Evolutionary conservation across 305 asterid genomes (phyloP).

Genomic region (Ajuga reptans): DNA sequence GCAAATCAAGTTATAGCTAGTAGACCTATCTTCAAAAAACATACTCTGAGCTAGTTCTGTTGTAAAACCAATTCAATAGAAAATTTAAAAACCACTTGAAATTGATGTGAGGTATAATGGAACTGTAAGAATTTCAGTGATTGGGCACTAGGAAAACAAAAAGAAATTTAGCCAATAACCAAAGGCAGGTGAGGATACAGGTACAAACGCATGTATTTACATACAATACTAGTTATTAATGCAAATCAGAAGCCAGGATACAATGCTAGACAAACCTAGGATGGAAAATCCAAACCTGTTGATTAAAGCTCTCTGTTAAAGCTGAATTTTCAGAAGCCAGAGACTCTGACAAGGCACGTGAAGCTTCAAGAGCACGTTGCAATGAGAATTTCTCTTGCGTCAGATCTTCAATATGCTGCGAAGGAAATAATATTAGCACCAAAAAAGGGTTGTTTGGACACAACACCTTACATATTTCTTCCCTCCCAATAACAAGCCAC

Average conservation of each 20-base stretch:
- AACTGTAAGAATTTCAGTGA: constrained; percentile 5
- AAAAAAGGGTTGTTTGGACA: neutral
- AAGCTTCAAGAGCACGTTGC: constrained; percentile 96
- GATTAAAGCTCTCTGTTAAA: constrained; percentile 82
- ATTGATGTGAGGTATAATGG: neutral
- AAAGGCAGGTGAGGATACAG: neutral
- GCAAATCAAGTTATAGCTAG: neutral
- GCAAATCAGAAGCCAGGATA: constrained; percentile 3
- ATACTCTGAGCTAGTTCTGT: neutral
- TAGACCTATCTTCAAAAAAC: neutral
- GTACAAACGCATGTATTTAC: constrained; percentile 1
- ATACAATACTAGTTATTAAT: neutral
- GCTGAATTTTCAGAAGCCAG: constrained; percentile 95
- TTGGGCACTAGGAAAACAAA: neutral
- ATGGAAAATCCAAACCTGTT: constrained; percentile 50
- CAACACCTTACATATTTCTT: neutral
- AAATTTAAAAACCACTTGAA: constrained; percentile 11
- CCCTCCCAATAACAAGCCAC: constrained; percentile 4
- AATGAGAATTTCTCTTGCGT: constrained; percentile 93
- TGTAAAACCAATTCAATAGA: neutral
- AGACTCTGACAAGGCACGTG: constrained; percentile 78
- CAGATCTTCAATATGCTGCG: constrained; percentile 96
- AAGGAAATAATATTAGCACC: constrained; percentile 8
- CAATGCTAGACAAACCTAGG: constrained; percentile 3
- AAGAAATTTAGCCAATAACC: neutral